Conservation (phyloP, 805 yeast genomes). For the Torulaspora microellipsoides region DNA sequence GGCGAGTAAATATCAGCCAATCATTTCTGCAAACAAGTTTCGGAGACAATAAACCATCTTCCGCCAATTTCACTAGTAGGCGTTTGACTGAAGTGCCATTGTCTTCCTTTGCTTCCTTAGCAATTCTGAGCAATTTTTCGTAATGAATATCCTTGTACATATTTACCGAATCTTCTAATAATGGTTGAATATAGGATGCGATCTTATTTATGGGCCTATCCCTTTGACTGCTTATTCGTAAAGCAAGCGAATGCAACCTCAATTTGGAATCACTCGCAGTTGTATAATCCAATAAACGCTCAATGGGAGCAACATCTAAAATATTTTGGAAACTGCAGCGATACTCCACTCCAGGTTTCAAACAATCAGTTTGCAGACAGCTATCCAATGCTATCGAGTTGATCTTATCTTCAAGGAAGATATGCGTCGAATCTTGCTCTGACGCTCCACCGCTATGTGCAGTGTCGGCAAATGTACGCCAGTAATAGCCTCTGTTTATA, state of each 20-base stretch:
- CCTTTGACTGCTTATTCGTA: slow-evolving; percentile 4
- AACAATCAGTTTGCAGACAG: slow-evolving; percentile 2
- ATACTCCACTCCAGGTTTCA: slow-evolving; percentile 1
- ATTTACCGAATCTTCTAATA: slow-evolving; percentile 23
- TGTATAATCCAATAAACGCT: slow-evolving; percentile 2
- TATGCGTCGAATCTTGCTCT: background rate
- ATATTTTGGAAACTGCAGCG: slow-evolving; percentile 11
- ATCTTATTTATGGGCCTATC: slow-evolving; percentile 1
- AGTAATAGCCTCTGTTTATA: slow-evolving; percentile 8
- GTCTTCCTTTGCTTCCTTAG: slow-evolving; percentile 13
- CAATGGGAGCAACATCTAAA: slow-evolving; percentile 3
- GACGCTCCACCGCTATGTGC: background rate
- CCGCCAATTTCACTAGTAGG: slow-evolving; percentile 17
- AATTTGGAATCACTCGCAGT: slow-evolving; percentile 1
- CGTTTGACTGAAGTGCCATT: slow-evolving; percentile 10
- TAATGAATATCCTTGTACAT: slow-evolving; percentile 25
- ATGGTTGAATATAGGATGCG: slow-evolving; percentile 18
- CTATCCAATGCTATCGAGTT: slow-evolving; percentile 6
- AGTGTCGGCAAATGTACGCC: slow-evolving; percentile 10
- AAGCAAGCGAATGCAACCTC: slow-evolving; percentile 8
- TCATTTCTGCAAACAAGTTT: slow-evolving; percentile 6
- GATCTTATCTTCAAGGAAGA: slow-evolving; percentile 6
- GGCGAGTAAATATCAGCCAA: slow-evolving; percentile 20
- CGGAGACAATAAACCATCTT: slow-evolving; percentile 15
- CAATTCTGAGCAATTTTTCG: slow-evolving; percentile 25